Conservation (phyloP, 2,329 filamentous ascomycete genomes). For the Pseudogymnoascus sp. region DNA sequence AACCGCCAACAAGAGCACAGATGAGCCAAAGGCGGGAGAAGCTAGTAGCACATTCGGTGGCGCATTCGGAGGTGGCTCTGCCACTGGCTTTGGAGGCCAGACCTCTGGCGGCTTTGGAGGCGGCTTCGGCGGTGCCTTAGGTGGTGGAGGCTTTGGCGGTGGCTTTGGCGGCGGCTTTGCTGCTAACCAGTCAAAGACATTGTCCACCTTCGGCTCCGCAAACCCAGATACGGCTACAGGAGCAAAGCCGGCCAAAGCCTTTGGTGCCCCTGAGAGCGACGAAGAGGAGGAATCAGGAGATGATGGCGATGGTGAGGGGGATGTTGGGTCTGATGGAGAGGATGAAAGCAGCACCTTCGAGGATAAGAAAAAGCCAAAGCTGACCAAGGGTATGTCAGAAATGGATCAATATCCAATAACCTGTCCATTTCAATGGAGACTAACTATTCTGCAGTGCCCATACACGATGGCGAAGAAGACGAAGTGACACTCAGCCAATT, state of each 20-base stretch:
- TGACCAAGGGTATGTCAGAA: conserved; percentile 58
- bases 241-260: conserved; percentile 59
- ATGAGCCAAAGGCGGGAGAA: background rate
- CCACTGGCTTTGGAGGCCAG: conserved; percentile 24
- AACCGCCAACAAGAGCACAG: conserved; percentile 20
- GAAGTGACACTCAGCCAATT: conserved; percentile 68
- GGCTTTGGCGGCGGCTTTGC: conserved; percentile 32
- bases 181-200: conserved; percentile 10
- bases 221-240: conserved; percentile 29
- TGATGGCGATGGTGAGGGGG: conserved; percentile 33
- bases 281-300: conserved; percentile 38
- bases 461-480: conserved; percentile 80
- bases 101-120: conserved; percentile 41
- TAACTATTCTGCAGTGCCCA: conserved; percentile 39
- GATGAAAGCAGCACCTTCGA: conserved; percentile 41
- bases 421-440: background rate
- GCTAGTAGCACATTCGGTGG: conserved; percentile 26
- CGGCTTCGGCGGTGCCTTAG: conserved; percentile 34
- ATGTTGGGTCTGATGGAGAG: conserved; percentile 35
- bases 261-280: conserved; percentile 66
- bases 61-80: conserved; percentile 21
- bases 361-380: conserved; percentile 55
- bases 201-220: conserved; percentile 25
- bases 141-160: conserved; percentile 32
- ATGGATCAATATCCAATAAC: conserved; percentile 17